Percentiles rank a stretch among this genome's conserved stretches.
Evolutionary conservation across 345 rosid species (phyloP).

Genomic region (Pistacia vera): DNA sequence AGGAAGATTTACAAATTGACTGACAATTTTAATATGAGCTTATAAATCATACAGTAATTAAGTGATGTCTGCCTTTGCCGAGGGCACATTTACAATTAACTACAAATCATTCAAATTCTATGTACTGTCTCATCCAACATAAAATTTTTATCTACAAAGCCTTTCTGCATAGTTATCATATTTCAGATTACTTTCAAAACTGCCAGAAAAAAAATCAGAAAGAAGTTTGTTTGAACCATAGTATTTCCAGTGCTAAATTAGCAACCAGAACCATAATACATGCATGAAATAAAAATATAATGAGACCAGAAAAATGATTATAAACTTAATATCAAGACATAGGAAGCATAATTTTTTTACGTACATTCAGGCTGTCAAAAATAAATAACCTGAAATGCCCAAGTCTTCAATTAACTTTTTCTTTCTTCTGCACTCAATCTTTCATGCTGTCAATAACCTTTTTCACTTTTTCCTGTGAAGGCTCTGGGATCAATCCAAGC

Average conservation of each 20-base stretch:
- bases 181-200: background rate
- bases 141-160: background rate
- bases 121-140: background rate
- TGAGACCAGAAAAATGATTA: slow-evolving; percentile 7
- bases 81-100: background rate
- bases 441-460: slow-evolving; percentile 52
- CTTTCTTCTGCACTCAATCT: slow-evolving; percentile 62
- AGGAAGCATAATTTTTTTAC: background rate
- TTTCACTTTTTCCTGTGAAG: slow-evolving; percentile 54
- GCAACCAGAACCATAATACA: background rate
- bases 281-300: background rate
- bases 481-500: slow-evolving; percentile 76
- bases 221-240: background rate
- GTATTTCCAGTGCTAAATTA: background rate
- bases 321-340: background rate
- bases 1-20: too few species aligned
- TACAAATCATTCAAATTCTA: background rate
- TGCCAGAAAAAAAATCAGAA: background rate
- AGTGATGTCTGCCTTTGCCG: background rate
- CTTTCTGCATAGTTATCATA: background rate
- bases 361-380: slow-evolving; percentile 10
- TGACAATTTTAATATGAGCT: background rate
- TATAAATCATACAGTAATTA: slow-evolving; percentile 3
- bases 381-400: slow-evolving; percentile 62
- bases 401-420: slow-evolving; percentile 63